phyloP scores from a whole-genome alignment of 2,329 filamentous ascomycete species.

The Trichoderma asperellum region DNA sequence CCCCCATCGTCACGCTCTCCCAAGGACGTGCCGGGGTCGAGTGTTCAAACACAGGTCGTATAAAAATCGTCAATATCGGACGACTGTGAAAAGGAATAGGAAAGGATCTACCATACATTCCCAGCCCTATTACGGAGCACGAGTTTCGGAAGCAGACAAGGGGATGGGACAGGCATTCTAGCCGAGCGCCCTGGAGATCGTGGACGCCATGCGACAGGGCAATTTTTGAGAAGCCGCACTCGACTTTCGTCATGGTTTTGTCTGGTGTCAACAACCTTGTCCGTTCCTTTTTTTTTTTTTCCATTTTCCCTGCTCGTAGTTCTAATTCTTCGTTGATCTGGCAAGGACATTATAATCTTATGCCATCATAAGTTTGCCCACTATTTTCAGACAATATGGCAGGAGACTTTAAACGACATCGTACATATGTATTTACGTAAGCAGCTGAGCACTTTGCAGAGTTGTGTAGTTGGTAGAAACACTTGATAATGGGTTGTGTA shows the following conservation, averaged over 20 bases:
- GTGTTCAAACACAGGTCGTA: neutral
- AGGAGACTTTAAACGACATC: neutral
- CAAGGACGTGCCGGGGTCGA: neutral
- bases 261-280: neutral
- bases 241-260: neutral
- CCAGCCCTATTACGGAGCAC: neutral
- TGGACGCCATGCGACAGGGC: slow-evolving; percentile 1
- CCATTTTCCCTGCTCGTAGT: neutral
- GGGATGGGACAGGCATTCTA: slow-evolving; percentile 1
- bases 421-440: neutral
- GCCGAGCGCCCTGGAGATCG: neutral
- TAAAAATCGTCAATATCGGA: neutral
- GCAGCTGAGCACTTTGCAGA: neutral
- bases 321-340: neutral
- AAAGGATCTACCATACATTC: neutral
- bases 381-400: neutral
- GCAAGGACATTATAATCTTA: neutral
- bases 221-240: slow-evolving; percentile 8
- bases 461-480: neutral
- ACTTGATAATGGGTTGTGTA: neutral
- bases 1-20: neutral
- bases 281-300: neutral
- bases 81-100: neutral
- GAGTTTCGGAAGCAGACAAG: neutral
- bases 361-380: neutral